A percentile compares a stretch with the other conserved stretches of the same genome.
Evolutionary conservation across 2,329 filamentous ascomycete species (phyloP).

Genomic region (Talaromyces islandicus): DNA sequence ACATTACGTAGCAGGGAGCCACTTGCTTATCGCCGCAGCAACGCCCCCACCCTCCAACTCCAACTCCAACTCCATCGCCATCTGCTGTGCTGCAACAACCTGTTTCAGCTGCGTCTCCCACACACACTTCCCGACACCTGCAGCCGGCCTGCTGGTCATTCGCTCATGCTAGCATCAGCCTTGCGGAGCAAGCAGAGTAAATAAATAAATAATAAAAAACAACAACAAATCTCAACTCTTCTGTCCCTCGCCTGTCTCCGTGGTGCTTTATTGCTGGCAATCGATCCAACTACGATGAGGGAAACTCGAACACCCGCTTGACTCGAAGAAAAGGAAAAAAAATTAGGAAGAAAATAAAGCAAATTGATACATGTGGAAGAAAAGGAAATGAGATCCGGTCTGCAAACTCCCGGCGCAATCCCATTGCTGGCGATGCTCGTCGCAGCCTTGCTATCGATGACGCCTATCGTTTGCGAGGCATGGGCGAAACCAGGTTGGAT

Average conservation of each 20-base stretch:
- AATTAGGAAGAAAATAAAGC: not conserved
- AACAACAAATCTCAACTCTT: not conserved
- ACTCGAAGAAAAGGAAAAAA: not conserved
- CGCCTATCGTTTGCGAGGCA: slow-evolving; percentile 7
- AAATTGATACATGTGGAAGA: not conserved
- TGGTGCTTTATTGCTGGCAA: not conserved
- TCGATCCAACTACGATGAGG: not conserved
- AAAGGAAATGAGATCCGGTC: slow-evolving; percentile 6
- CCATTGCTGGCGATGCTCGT: slow-evolving; percentile 8
- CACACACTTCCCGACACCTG: not conserved
- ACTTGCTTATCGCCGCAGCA: not conserved
- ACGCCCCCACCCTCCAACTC: not conserved
- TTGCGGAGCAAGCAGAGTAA: not conserved
- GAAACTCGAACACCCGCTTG: not conserved
- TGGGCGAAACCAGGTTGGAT: not conserved
- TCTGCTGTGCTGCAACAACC: not conserved
- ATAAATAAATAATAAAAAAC: too few relatives aligned
- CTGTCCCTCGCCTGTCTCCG: not conserved
- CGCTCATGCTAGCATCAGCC: not conserved
- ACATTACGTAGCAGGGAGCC: not conserved
- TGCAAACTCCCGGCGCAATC: slow-evolving; percentile 5
- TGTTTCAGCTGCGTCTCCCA: not conserved
- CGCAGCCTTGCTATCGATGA: slow-evolving; percentile 8
- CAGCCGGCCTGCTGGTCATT: not conserved
- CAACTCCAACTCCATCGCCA: not conserved